Percentiles rank a stretch among this genome's conserved stretches.
phyloP scores from a whole-genome alignment of 176 grass and related monocot species.

The Phoenix dactylifera region DNA sequence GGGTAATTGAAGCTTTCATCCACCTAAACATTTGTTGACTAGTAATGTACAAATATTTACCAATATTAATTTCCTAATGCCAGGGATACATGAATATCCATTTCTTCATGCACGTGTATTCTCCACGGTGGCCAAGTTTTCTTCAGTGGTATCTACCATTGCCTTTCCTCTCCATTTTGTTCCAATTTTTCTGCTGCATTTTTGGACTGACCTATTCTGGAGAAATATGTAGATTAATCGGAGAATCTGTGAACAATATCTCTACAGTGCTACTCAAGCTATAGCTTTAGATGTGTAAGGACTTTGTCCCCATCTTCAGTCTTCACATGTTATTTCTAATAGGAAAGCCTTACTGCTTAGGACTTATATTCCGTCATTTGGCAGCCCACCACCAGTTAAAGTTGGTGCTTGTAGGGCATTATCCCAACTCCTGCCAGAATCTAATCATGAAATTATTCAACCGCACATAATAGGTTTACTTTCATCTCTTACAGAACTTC shows the following conservation, averaged over 20 bases:
- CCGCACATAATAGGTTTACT: constrained; percentile 63
- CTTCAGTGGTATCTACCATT: constrained; percentile 50
- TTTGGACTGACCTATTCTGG: neutral
- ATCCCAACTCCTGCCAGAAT: constrained; percentile 53
- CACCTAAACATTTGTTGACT: no score
- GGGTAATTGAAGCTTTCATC: constrained; percentile 25
- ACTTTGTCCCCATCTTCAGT: constrained; percentile 13
- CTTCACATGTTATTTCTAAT: constrained; percentile 1
- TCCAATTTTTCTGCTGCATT: constrained; percentile 15
- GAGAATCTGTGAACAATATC: constrained; percentile 56
- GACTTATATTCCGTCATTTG: constrained; percentile 16
- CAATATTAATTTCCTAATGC: constrained; percentile 5
- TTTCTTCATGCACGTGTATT: constrained; percentile 93
- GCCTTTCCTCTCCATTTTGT: neutral
- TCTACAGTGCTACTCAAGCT: constrained; percentile 50
- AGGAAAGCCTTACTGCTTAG: neutral
- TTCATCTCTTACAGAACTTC: constrained; percentile 70
- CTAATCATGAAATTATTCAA: constrained; percentile 40
- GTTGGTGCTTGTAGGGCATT: constrained; percentile 86
- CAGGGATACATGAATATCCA: constrained; percentile 61
- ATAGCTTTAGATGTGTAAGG: constrained; percentile 88
- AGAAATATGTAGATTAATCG: constrained; percentile 55
- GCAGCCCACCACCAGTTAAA: constrained; percentile 85
- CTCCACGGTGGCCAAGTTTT: constrained; percentile 64
- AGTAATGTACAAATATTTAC: no score